A percentile compares a stretch with the other conserved stretches of the same genome.
Evolutionary conservation across 2,329 filamentous ascomycete species (phyloP).

Genomic region (Arthrobotrys sphaeroides): DNA sequence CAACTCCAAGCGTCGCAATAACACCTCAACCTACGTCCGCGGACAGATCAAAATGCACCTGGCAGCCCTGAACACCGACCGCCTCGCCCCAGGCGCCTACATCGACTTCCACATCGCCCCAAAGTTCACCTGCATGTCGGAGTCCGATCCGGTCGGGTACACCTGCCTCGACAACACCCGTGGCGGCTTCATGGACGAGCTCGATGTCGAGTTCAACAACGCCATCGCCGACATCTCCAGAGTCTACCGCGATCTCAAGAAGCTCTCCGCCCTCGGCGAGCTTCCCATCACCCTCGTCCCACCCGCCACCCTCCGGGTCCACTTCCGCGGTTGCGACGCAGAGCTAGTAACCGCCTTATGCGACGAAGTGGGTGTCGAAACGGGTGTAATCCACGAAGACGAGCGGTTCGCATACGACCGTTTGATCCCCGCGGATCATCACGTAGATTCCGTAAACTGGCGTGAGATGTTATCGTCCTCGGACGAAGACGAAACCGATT

Average conservation of each 20-base stretch:
- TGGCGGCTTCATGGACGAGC: slow-evolving; percentile 78
- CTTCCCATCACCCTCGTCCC: slow-evolving; percentile 79
- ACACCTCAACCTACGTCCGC: slow-evolving; percentile 74
- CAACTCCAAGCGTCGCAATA: slow-evolving; percentile 77
- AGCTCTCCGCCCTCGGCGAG: slow-evolving; percentile 79
- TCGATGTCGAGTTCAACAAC: slow-evolving; percentile 87
- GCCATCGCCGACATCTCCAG: slow-evolving; percentile 83
- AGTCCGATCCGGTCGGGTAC: slow-evolving; percentile 68
- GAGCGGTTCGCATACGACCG: slow-evolving; percentile 59
- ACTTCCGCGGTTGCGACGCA: slow-evolving; percentile 90
- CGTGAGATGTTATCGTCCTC: slow-evolving; percentile 49
- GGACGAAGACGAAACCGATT: slow-evolving; percentile 33
- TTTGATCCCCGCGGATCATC: slow-evolving; percentile 24
- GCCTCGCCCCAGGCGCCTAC: slow-evolving; percentile 74
- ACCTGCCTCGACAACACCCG: slow-evolving; percentile 75
- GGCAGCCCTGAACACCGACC: slow-evolving; percentile 58
- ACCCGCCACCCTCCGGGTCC: slow-evolving; percentile 74
- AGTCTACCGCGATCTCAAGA: slow-evolving; percentile 81
- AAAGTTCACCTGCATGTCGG: slow-evolving; percentile 85
- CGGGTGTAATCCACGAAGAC: slow-evolving; percentile 83
- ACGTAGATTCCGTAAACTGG: slow-evolving; percentile 37
- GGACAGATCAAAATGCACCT: slow-evolving; percentile 69
- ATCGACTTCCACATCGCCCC: slow-evolving; percentile 90
- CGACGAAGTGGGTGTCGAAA: slow-evolving; percentile 82
- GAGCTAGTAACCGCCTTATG: slow-evolving; percentile 83